These are phyloP conservation scores for Phaffia tasmanica DNA, from an alignment of 768 basidiomycete genomes.

Conservation along the genomic window DNA sequence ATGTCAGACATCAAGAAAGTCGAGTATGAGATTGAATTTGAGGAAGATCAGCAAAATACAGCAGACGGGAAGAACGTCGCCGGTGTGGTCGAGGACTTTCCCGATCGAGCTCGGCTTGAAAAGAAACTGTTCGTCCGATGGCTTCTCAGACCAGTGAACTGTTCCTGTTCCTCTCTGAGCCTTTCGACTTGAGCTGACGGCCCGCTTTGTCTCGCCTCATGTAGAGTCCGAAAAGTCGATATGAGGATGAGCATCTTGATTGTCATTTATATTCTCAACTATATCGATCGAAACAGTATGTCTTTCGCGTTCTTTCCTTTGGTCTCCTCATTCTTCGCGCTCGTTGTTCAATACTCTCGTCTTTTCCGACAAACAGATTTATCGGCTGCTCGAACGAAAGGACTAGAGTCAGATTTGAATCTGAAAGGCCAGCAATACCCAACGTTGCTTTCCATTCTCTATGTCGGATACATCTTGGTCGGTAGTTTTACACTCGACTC, in stretches of 20 bases:
- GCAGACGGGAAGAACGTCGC: too few species aligned
- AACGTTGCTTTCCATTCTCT: constrained; percentile 34
- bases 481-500: background rate
- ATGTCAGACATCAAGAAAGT: too few species aligned
- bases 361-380: constrained; percentile 27
- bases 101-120: too few species aligned
- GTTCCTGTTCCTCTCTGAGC: too few species aligned
- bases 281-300: constrained; percentile 32
- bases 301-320: background rate
- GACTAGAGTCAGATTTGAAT: constrained; percentile 41
- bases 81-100: too few species aligned
- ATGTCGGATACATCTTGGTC: constrained; percentile 27
- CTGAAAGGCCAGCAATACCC: constrained; percentile 46
- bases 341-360: background rate
- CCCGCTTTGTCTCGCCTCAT: too few species aligned
- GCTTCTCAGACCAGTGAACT: too few species aligned
- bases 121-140: too few species aligned
- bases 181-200: too few species aligned
- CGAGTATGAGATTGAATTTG: too few species aligned
- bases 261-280: constrained; percentile 46
- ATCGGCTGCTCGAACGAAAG: constrained; percentile 41
- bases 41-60: too few species aligned
- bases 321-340: background rate
- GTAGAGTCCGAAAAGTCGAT: constrained; percentile 43
- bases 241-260: constrained; percentile 43